Conservation (phyloP, 1,284 basidiomycete species). For the Crucibulum parvulum region DNA sequence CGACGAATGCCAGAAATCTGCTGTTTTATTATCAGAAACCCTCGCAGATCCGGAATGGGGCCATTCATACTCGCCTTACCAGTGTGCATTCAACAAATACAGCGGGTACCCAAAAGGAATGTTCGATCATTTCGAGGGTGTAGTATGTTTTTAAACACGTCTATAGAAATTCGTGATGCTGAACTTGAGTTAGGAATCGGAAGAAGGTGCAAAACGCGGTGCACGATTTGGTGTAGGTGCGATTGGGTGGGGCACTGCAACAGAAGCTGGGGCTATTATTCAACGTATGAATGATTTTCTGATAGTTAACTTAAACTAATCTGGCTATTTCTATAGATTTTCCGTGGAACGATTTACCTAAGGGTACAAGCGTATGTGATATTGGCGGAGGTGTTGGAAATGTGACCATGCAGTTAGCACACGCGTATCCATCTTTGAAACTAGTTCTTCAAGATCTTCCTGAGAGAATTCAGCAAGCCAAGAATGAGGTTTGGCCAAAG, state of each 20-base stretch:
- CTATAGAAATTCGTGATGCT: neutral
- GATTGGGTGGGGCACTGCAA: slow-evolving; percentile 28
- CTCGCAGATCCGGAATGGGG: slow-evolving; percentile 28
- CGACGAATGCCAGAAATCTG: slow-evolving; percentile 19
- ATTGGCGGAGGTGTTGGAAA: slow-evolving; percentile 39
- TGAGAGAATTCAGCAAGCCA: slow-evolving; percentile 25
- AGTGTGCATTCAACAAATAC: slow-evolving; percentile 23
- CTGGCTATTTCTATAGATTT: slow-evolving; percentile 16
- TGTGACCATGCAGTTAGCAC: slow-evolving; percentile 27
- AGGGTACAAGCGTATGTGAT: slow-evolving; percentile 34
- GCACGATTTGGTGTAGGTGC: slow-evolving; percentile 31
- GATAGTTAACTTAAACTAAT: neutral
- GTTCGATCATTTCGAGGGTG: slow-evolving; percentile 17
- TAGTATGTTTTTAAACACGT: neutral
- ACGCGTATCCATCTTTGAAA: slow-evolving; percentile 28
- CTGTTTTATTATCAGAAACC: slow-evolving; percentile 20
- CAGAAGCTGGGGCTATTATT: slow-evolving; percentile 20
- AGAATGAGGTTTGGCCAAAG: slow-evolving; percentile 28
- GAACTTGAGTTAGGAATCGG: neutral
- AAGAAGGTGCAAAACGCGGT: slow-evolving; percentile 3
- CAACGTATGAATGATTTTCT: slow-evolving; percentile 12
- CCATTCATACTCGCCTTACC: slow-evolving; percentile 16
- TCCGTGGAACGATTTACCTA: slow-evolving; percentile 31
- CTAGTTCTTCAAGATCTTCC: slow-evolving; percentile 37
- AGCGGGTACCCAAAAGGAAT: slow-evolving; percentile 10